Percentiles rank a stretch among this genome's conserved stretches.
These are phyloP conservation scores for Colletotrichum siamense DNA, from an alignment of 2,329 filamentous ascomycete species.

Conservation along the genomic window DNA sequence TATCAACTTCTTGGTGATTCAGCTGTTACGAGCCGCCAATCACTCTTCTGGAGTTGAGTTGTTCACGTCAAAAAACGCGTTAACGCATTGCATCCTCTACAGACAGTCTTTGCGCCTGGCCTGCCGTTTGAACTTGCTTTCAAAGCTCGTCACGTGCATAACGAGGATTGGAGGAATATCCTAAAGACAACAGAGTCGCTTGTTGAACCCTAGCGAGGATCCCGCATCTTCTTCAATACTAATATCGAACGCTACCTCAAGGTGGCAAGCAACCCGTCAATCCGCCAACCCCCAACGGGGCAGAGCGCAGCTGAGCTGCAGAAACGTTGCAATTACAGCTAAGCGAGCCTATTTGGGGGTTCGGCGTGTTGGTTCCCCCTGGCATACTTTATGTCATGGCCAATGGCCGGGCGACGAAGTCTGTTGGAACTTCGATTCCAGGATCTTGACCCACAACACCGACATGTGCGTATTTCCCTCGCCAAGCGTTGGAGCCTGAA, in stretches of 20 bases:
- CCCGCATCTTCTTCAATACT: neutral
- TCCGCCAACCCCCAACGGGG: neutral
- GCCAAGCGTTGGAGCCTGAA: neutral
- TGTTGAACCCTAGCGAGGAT: neutral
- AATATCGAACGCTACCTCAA: neutral
- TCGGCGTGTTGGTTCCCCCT: neutral
- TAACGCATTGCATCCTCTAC: too few relatives aligned
- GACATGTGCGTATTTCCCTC: neutral
- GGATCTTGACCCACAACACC: neutral
- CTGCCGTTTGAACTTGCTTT: rapidly evolving
- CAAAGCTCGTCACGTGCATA: neutral
- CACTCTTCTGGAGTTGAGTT: rapidly evolving
- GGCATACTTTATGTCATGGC: rapidly evolving
- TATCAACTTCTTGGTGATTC: too few relatives aligned
- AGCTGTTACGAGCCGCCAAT: too few relatives aligned
- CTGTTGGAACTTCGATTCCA: neutral
- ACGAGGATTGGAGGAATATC: neutral
- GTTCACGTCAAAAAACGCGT: rapidly evolving
- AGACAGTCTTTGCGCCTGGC: too few relatives aligned
- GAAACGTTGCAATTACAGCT: neutral
- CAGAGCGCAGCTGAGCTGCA: neutral
- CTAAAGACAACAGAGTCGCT: neutral
- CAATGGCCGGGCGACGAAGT: neutral
- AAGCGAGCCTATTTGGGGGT: neutral
- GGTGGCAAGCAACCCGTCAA: neutral